Evolutionary conservation across 768 basidiomycete genomes (phyloP), one percentile per base, ranked within the genome.

Genomic region (Sarcomyxa edulis): DNA sequence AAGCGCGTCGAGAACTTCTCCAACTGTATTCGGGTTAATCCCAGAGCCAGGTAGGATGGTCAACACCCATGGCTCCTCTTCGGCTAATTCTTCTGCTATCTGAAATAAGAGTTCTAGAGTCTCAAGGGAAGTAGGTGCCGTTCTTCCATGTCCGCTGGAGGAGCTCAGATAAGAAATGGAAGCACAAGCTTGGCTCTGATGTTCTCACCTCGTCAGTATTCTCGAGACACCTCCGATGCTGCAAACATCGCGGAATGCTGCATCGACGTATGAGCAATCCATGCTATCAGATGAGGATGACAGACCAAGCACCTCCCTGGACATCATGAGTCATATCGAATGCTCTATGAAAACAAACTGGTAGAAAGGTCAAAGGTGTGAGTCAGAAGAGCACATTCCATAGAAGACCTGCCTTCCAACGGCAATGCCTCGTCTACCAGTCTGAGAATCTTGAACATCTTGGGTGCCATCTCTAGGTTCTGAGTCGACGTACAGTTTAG

Each of bases 311-410:
- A 78, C 84, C 82, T 59, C 71, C 62, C 28, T 66, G 58, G 3
- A 71, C 51, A 47, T 81, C 68, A 34, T 56, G 55, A 10, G 76
- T 72, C 82, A 90, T 78, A 48, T 89, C 87, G 45, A 88, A 80
- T 21, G 85, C 86, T 39, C 85, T 66, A 51, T 88, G 85, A 54
- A 88, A 87, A 47, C 82, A 85, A 29, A 84, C 86, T 87, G 32
- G 16, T 35, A 29, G 25, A 8, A 19, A 6, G 33, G 45, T 21
- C 30, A 48, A 10, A 37, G 11, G 7, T 27, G 5, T 7, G 12
- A 28, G 35, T 30, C 7, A 22, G 18, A 21, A 20, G 33, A 32
- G 7, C 25, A 30, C 15, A 22, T 25, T 25, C 16, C 14, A 28
- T 5, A 19, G 15, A 19, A 21, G 5, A 41, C 50, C 41, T 35